These are phyloP conservation scores for Trametes meyenii DNA, from an alignment of 768 basidiomycete genomes.

Conservation along the genomic window DNA sequence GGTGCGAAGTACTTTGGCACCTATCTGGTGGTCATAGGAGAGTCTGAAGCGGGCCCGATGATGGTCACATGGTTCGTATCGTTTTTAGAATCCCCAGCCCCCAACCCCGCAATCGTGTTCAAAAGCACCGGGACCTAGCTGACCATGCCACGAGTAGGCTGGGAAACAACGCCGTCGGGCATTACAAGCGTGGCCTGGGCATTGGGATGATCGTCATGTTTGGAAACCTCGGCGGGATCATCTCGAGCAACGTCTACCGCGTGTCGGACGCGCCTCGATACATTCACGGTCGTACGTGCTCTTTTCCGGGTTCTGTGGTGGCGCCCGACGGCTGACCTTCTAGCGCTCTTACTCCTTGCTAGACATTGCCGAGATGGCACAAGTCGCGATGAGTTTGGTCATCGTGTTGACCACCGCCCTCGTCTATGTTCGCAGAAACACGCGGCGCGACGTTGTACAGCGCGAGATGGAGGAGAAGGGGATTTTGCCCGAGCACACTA, in stretches of 20 bases:
- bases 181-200: conserved; percentile 70
- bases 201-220: conserved; percentile 70
- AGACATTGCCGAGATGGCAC: conserved; percentile 37
- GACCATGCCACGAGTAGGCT: conserved; percentile 30
- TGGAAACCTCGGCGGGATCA: conserved; percentile 66
- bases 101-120: not conserved
- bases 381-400: conserved; percentile 63
- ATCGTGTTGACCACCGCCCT: conserved; percentile 51
- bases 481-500: conserved; percentile 16
- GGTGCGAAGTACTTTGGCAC: conserved; percentile 75
- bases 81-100: not conserved
- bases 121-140: not conserved
- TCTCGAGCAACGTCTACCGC: conserved; percentile 65
- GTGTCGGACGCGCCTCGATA: conserved; percentile 61
- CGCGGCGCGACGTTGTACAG: conserved; percentile 48
- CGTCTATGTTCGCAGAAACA: conserved; percentile 58
- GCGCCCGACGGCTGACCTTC: no score
- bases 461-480: conserved; percentile 39
- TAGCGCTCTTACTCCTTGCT: not conserved
- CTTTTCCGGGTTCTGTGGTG: not conserved
- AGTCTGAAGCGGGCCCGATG: conserved; percentile 61
- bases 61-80: conserved; percentile 53
- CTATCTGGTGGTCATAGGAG: conserved; percentile 68
- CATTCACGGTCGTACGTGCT: conserved; percentile 60
- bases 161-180: conserved; percentile 65